phyloP scores from a whole-genome alignment of 108 stramenopile species.

The Pseudonitzschia pungens region DNA sequence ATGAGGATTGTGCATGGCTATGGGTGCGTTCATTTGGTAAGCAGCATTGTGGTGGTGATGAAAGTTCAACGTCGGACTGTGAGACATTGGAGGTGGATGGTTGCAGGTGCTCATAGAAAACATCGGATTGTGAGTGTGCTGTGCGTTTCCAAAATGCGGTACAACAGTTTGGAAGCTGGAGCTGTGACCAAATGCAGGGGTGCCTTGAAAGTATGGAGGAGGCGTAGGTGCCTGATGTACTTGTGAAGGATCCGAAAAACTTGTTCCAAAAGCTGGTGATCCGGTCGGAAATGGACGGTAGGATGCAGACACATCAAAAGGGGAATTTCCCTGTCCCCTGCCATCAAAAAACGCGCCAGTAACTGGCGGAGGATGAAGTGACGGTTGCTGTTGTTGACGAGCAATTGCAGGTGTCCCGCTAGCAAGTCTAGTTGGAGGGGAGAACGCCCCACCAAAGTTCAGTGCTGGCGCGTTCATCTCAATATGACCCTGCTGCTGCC shows the following conservation, averaged over 20 bases:
- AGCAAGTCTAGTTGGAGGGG: slow-evolving; percentile 37
- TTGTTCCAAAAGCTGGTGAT: slow-evolving; percentile 4
- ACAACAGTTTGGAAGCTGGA: not conserved
- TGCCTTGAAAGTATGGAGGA: slow-evolving; percentile 3
- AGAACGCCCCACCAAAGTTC: slow-evolving; percentile 57
- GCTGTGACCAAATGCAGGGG: slow-evolving; percentile 15
- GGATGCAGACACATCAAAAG: not conserved
- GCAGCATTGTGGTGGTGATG: slow-evolving; percentile 18
- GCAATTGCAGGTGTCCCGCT: not conserved
- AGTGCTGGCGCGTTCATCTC: slow-evolving; percentile 24
- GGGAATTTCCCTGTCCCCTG: slow-evolving; percentile 3
- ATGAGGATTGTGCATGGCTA: slow-evolving; percentile 15
- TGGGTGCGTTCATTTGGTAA: slow-evolving; percentile 27
- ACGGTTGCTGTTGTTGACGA: slow-evolving; percentile 4
- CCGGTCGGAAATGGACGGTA: slow-evolving; percentile 11
- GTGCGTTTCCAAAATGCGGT: not conserved
- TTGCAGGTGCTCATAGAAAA: not conserved
- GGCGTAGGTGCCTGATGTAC: not conserved
- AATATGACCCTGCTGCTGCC: slow-evolving; percentile 10
- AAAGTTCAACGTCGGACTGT: slow-evolving; percentile 26
- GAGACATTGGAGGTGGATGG: slow-evolving; percentile 17
- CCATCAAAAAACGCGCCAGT: slow-evolving; percentile 4
- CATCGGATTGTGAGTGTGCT: slow-evolving; percentile 2
- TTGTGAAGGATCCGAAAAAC: not conserved
- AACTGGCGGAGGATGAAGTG: not conserved